Base-by-base conservation (phyloP, 1,139 yeast genomes). In the Saccharomyces pastorianus region DNA sequence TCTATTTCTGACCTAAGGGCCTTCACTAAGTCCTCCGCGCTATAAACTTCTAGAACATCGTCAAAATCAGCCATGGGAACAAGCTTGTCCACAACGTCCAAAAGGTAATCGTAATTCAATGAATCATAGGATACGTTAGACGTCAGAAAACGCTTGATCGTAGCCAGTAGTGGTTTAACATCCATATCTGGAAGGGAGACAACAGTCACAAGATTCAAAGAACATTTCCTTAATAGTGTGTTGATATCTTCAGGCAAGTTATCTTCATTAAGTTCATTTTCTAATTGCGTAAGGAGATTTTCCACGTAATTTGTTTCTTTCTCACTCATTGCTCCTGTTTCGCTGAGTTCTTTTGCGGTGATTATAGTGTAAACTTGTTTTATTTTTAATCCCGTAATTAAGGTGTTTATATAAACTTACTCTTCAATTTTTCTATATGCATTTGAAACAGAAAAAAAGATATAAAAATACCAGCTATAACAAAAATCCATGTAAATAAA, bases 1-100 rank as follows among this genome's bases (percentile, higher is more conserved):
- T 57, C 54, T 23, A 64, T 59, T 1, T 57, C 54, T 2, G 75
- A 69, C 1, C 55, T 47, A 31, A 73, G 55, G 6, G 74, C 74
- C 28, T 56, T 55, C 27, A 62, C 55, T 13, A 73, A 48, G 53
- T 70, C 69, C 1, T 63, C 62, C 4, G 67, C 53, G 2, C 68
- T 58, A 50, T 66, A 71, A 3, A 64, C 56, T n/a, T 58, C 51
- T 9, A 64, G 55, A 2, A 71, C 61, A 20, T 60, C 59, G 28
- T 72, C 73, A 52, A 69, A 72, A 5, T 66, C 58, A 27, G 65
- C 51, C 4, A 65, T 49, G 0, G 58, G 48, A 0, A 71, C 55
- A 2, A 70, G 14, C 6, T 59, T 61, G 50, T 63, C 66, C 14
- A 71, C 53, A 0, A 72, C 47, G 17, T 65, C 65, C 13, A 70